These are phyloP conservation scores for Colletotrichum horii DNA, from an alignment of 2,329 filamentous ascomycete species.

Conservation along the genomic window DNA sequence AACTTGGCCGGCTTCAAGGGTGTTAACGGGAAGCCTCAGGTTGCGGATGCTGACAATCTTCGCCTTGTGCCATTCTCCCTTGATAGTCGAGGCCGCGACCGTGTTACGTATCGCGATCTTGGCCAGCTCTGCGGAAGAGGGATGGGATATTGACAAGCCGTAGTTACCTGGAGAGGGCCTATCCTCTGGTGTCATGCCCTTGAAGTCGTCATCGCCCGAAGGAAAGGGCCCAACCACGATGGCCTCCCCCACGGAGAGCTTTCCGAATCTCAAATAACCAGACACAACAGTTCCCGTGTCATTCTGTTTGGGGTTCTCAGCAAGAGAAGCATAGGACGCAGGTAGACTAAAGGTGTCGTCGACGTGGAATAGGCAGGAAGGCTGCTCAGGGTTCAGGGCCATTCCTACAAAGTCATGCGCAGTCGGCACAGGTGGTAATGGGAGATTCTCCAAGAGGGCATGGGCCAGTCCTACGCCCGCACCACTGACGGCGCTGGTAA, in stretches of 20 bases:
- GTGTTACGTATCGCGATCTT: conserved; percentile 59
- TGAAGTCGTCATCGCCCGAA: conserved; percentile 55
- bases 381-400: conserved; percentile 63
- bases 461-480: conserved; percentile 83
- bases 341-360: conserved; percentile 87
- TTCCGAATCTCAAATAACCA: conserved; percentile 82
- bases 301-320: conserved; percentile 38
- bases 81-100: conserved; percentile 55
- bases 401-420: conserved; percentile 59
- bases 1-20: conserved; percentile 80
- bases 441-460: conserved; percentile 78
- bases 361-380: conserved; percentile 79
- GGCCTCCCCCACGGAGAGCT: conserved; percentile 76
- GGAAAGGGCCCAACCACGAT: conserved; percentile 82
- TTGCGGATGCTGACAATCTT: conserved; percentile 87
- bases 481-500: conserved; percentile 87
- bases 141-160: conserved; percentile 57
- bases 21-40: conserved; percentile 80
- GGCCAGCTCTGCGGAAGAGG: conserved; percentile 57
- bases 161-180: conserved; percentile 52
- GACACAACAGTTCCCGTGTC: conserved; percentile 77
- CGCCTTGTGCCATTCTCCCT: conserved; percentile 79
- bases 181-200: conserved; percentile 46
- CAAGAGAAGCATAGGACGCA: conserved; percentile 60
- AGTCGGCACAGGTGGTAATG: conserved; percentile 65